Percentiles rank a stretch among this genome's conserved stretches.
Evolutionary conservation across 495 filamentous ascomycete species (phyloP).

Genomic region (Xylaria castorea): DNA sequence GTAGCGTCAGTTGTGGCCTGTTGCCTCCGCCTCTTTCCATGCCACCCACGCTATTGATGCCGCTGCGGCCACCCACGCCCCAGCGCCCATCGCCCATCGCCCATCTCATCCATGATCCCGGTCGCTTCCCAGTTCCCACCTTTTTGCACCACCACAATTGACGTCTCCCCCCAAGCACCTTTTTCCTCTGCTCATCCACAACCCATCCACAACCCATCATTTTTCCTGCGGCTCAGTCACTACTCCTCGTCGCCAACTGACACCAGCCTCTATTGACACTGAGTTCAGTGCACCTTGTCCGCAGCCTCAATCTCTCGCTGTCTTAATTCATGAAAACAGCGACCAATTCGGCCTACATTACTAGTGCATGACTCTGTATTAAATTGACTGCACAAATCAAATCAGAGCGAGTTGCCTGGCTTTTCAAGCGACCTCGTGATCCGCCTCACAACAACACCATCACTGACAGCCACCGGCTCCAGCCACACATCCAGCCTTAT

Average conservation of each 20-base stretch:
- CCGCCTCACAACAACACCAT: constrained; percentile 38
- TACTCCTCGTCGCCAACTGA: constrained; percentile 33
- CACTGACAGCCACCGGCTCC: constrained; percentile 55
- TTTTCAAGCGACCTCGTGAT: constrained; percentile 13
- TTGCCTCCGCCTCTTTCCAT: constrained; percentile 5
- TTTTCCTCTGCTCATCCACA: constrained; percentile 46
- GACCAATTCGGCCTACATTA: neutral
- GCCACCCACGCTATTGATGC: neutral
- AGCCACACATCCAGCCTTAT: constrained; percentile 56
- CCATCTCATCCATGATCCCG: neutral
- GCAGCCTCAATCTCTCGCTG: constrained; percentile 20
- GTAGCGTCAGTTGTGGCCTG: neutral
- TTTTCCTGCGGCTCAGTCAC: constrained; percentile 46
- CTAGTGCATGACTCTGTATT: neutral
- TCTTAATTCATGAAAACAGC: constrained; percentile 25
- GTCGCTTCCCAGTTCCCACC: constrained; percentile 40
- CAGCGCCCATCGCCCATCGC: neutral
- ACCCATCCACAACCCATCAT: constrained; percentile 43
- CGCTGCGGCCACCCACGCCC: constrained; percentile 12
- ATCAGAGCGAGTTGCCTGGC: constrained; percentile 23
- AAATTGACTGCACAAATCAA: constrained; percentile 7
- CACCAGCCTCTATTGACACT: constrained; percentile 37
- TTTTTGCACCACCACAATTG: constrained; percentile 47
- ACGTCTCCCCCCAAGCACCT: constrained; percentile 37
- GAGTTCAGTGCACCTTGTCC: constrained; percentile 23